Base-by-base conservation (phyloP, 75 land plant genomes). In the Cunninghamia lanceolata region DNA sequence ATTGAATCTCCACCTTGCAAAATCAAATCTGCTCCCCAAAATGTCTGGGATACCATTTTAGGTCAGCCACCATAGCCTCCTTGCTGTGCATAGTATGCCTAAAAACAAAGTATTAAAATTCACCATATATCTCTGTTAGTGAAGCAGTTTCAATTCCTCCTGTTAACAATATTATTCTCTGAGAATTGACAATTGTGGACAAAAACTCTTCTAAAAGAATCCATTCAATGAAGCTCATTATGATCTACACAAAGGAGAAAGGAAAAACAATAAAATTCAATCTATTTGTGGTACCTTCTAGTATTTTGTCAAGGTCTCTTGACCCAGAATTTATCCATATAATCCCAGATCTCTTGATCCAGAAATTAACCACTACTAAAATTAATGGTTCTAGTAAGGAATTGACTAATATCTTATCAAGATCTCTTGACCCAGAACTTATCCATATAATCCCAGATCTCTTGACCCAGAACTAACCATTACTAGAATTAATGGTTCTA, bases 61-160 rank as follows among this genome's bases (percentile, higher is more conserved):
- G n/a, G n/a, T 45, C 9, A 45, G 99, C 85, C 95, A 96, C 16
- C 95, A 66, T 85, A 94, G 99, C 85, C 95, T 96, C 84, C 95
- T 96, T 78, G 97, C 97, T 25, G 94, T 92, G 36, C 97, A 91
- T n/a, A n/a, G n/a, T n/a, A n/a, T n/a, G n/a, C n/a, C n/a, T n/a
- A n/a, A n/a, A n/a, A n/a, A n/a, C n/a, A n/a, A n/a, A n/a, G n/a
- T n/a, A n/a, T n/a, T n/a, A n/a, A 84, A 94, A 96, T 87, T 96
- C 99, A 13, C 99, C 99, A 92, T 96, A 96, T 83, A 96, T 90
- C 89, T 96, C 99, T 85, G 97, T 96, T 9, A 96, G 95, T 2
- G 97, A 96, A 8, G 97, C 95, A 1, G 97, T 96, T 88, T 95
- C 97, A 77, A 95, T 88, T 36, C 97, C 97, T 71, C 93, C 92